These are phyloP conservation scores for Tolypocladium guangdongense DNA, from an alignment of 2,329 filamentous ascomycete species.

Conservation along the genomic window DNA sequence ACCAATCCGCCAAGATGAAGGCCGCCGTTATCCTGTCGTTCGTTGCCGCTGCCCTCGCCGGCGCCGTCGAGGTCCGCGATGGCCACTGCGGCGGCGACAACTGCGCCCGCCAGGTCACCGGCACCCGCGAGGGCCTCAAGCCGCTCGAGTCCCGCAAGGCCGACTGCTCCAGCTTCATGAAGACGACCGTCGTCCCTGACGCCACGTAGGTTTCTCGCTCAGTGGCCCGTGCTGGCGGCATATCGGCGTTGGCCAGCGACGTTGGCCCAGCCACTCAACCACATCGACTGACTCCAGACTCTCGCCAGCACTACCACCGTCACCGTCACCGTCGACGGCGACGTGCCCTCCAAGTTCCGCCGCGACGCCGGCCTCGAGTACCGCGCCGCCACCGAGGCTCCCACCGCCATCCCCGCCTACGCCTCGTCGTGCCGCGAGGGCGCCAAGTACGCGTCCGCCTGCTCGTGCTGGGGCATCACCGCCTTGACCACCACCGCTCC, in stretches of 20 bases:
- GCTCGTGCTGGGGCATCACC: slow-evolving; percentile 34
- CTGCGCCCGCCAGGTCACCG: slow-evolving; percentile 35
- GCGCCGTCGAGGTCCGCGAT: slow-evolving; percentile 22
- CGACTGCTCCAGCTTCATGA: slow-evolving; percentile 30
- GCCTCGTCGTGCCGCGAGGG: slow-evolving; percentile 24
- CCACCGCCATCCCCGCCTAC: slow-evolving; percentile 27
- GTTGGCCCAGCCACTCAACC: too few relatives aligned
- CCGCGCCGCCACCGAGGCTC: slow-evolving; percentile 20
- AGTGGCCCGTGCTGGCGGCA: too few relatives aligned
- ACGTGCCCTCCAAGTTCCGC: slow-evolving; percentile 14
- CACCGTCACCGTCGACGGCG: slow-evolving; percentile 26
- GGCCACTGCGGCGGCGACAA: slow-evolving; percentile 29
- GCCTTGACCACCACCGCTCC: slow-evolving; percentile 25
- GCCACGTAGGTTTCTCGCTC: slow-evolving; percentile 20
- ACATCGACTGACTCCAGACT: too few relatives aligned
- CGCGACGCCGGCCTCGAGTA: slow-evolving; percentile 14
- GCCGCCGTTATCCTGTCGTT: slow-evolving; percentile 25
- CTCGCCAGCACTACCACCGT: slow-evolving; percentile 26
- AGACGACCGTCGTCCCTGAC: slow-evolving; percentile 27
- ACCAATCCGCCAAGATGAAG: slow-evolving; percentile 25
- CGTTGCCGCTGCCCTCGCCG: slow-evolving; percentile 24
- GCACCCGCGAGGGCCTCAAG: slow-evolving; percentile 25
- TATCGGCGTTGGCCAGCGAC: too few relatives aligned
- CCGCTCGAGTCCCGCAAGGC: slow-evolving; percentile 23
- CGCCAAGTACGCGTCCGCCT: slow-evolving; percentile 28